Conservation (phyloP, 1,284 basidiomycete genomes). For the Sporisorium exsertum region DNA sequence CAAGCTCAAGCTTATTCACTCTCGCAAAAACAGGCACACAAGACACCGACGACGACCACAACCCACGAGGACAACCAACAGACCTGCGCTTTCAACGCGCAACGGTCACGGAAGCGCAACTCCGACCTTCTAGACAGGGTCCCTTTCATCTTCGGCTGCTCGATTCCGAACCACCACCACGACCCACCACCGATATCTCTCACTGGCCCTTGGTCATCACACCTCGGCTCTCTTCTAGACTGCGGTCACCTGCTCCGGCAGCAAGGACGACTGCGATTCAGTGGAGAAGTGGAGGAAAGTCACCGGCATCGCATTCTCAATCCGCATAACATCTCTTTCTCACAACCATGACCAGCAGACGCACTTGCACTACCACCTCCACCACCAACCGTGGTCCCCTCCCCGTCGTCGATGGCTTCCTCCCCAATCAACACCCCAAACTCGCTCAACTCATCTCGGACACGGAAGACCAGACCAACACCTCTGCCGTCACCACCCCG, state of each 20-base stretch:
- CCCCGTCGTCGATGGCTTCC: constrained; percentile 32
- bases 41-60: no score
- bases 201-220: no score
- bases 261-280: no score
- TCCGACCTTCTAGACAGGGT: neutral
- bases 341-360: constrained; percentile 23
- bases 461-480: constrained; percentile 10
- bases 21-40: no score
- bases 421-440: constrained; percentile 26
- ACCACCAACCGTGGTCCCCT: constrained; percentile 15
- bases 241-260: no score
- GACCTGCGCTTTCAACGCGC: neutral
- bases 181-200: neutral
- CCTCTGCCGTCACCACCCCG: constrained; percentile 25
- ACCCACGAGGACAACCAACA: neutral
- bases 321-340: neutral
- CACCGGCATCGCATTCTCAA: neutral
- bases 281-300: no score
- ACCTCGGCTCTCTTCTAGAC: no score
- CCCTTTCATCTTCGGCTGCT: constrained; percentile 1
- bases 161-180: constrained; percentile 4
- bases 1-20: no score
- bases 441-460: constrained; percentile 22
- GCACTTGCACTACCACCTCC: neutral
- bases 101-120: neutral